Evolutionary conservation across 306 rosid species (phyloP).

Genomic region (Hippophae tibetana): DNA sequence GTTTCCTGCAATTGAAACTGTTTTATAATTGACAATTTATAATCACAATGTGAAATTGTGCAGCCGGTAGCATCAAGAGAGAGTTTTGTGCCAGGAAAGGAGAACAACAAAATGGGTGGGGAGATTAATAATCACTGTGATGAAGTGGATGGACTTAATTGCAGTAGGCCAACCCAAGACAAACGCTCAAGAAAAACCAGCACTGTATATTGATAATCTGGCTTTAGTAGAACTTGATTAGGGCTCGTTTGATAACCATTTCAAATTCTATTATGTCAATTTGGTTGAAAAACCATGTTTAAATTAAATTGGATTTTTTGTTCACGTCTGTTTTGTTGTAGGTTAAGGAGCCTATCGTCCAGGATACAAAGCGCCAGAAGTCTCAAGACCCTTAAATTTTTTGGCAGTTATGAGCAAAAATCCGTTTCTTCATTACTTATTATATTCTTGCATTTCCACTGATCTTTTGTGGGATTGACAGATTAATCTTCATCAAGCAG

Average conservation of each 20-base stretch:
- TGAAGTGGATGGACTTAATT: constrained; percentile 40
- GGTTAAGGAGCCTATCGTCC: constrained; percentile 91
- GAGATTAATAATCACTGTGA: constrained; percentile 30
- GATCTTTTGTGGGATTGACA: no score
- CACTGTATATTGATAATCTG: constrained; percentile 38
- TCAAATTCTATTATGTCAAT: no score
- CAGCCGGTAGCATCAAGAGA: constrained; percentile 88
- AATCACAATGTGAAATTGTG: constrained; percentile 1
- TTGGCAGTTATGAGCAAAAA: neutral
- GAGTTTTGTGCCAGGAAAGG: constrained; percentile 55
- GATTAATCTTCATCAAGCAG: no score
- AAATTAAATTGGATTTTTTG: neutral
- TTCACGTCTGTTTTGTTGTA: constrained; percentile 23
- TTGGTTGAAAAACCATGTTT: neutral
- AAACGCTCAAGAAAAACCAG: constrained; percentile 79
- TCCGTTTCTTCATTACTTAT: neutral
- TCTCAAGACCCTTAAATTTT: constrained; percentile 37
- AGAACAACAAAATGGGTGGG: constrained; percentile 35
- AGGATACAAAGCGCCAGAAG: constrained; percentile 69
- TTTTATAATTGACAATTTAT: constrained; percentile 2
- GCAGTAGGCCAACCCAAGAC: constrained; percentile 51
- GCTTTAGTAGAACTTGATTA: no score
- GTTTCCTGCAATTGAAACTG: neutral
- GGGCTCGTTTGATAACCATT: no score
- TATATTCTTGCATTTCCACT: constrained; percentile 2